These are phyloP conservation scores for Penicillium cosmopolitanum DNA, from an alignment of 495 filamentous ascomycete genomes.

Conservation along the genomic window DNA sequence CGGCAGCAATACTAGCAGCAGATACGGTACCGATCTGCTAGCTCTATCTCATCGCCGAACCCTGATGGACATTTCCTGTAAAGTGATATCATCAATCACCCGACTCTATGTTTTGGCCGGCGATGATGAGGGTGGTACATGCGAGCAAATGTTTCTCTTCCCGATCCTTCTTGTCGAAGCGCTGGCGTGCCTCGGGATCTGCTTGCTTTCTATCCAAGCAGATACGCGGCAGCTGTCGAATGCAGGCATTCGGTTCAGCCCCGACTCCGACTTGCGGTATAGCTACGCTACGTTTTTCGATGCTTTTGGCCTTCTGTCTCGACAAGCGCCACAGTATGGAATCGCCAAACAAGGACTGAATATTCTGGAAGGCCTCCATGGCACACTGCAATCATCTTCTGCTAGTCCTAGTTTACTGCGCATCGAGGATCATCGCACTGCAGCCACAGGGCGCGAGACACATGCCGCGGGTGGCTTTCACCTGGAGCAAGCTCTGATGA, in stretches of 20 bases:
- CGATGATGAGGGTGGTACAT: constrained; percentile 10
- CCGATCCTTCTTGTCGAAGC: constrained; percentile 18
- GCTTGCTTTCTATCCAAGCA: constrained; percentile 22
- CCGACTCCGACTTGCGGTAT: constrained; percentile 11
- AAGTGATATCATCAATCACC: constrained; percentile 14
- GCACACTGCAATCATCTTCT: constrained; percentile 2
- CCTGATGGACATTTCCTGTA: constrained; percentile 18
- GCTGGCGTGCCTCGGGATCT: constrained; percentile 19
- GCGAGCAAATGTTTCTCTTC: constrained; percentile 17
- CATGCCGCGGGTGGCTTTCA: constrained; percentile 4
- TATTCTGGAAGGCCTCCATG: constrained; percentile 19
- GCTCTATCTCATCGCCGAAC: constrained; percentile 23
- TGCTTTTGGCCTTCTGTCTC: constrained; percentile 16
- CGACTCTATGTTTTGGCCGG: constrained; percentile 15
- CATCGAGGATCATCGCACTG: neutral
- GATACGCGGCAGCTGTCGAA: constrained; percentile 10
- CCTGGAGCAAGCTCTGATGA: constrained; percentile 21
- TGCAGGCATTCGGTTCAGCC: constrained; percentile 16
- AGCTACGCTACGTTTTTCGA: constrained; percentile 15
- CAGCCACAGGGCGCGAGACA: neutral
- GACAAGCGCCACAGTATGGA: constrained; percentile 12
- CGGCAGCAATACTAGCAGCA: constrained; percentile 10
- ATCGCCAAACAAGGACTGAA: constrained; percentile 17
- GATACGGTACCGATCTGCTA: constrained; percentile 16
- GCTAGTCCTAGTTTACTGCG: neutral